Evolutionary conservation across 2,329 filamentous ascomycete species (phyloP), one percentile per base, ranked within the genome.

Genomic region (Neofusicoccum kwambonambiense): DNA sequence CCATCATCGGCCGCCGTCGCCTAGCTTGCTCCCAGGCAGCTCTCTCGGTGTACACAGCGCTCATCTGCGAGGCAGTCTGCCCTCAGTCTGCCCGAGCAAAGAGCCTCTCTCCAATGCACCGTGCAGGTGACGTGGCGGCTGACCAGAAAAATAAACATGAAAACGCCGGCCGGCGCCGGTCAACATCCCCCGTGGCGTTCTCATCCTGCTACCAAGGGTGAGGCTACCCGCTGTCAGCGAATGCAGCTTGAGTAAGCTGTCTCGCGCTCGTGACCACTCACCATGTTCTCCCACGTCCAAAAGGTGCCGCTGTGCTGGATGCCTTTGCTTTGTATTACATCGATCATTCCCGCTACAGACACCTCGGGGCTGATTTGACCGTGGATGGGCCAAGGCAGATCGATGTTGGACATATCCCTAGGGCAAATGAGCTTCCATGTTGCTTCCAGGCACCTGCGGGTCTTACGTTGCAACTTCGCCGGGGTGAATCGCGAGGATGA

Each of bases 401-500:
- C 75, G 42, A 85, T 77, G 63, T 84, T 83, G 4, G 80, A 79
- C 83, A 86, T 85, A 66, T 86, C 84, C 1, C 79, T 82, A 67
- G 8, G 44, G 9, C 15, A 45, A 34, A 42, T 27, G 44, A 13
- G 62, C 39, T 17, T 27, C 17, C 37, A 27, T 2, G 6, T 3
- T 22, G 12, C 15, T 37, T 45, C 62, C 19, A 27, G 51, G 39
- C 12, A 15, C 47, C 22, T 35, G 49, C 57, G 12, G 37, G 4
- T 68, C 76, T 71, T 68, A 82, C 71, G 83, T 87, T 45, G 77
- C 76, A 0, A 87, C 84, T 70, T 87, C 84, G 6, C 84, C 85
- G 0, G 84, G 85, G 74, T 87, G 85, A 72, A 87, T 77, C 5
- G 83, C 84, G 41, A 87, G 69, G 5, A 87, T 77, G 17, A 82